These are phyloP conservation scores for Exophiala aquamarina DNA, from an alignment of 2,329 filamentous ascomycete genomes.

Conservation along the genomic window DNA sequence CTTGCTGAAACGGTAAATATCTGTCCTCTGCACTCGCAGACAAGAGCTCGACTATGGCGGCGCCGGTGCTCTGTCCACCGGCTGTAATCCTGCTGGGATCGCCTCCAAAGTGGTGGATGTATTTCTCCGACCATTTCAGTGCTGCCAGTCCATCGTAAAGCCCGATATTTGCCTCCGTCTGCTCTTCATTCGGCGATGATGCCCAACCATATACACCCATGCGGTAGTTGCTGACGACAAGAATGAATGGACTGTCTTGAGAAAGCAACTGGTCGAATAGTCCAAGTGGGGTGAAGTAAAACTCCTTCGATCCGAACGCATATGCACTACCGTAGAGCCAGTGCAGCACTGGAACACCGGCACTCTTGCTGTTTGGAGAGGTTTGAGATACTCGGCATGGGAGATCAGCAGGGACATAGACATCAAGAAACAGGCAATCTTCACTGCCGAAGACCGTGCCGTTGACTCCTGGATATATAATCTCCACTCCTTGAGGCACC, in stretches of 20 bases:
- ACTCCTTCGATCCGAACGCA: slow-evolving; percentile 8
- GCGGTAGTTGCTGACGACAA: slow-evolving; percentile 18
- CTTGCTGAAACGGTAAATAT: slow-evolving; percentile 3
- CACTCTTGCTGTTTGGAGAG: slow-evolving; percentile 3
- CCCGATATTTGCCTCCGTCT: slow-evolving; percentile 20
- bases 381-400: no score
- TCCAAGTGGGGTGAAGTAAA: slow-evolving; percentile 1
- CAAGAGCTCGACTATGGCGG: slow-evolving; percentile 9
- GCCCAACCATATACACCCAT: slow-evolving; percentile 15
- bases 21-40: background rate
- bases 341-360: slow-evolving; percentile 15
- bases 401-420: slow-evolving; percentile 4
- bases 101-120: slow-evolving; percentile 25
- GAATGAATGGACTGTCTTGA: slow-evolving; percentile 11
- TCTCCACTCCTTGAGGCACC: background rate
- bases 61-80: slow-evolving; percentile 22
- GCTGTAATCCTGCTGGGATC: slow-evolving; percentile 24
- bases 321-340: slow-evolving; percentile 16
- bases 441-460: slow-evolving; percentile 13
- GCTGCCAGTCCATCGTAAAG: slow-evolving; percentile 24
- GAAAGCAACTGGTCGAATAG: slow-evolving; percentile 6
- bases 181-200: slow-evolving; percentile 4
- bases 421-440: slow-evolving; percentile 18
- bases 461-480: slow-evolving; percentile 7
- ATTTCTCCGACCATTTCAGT: slow-evolving; percentile 24